These are phyloP conservation scores for Monosporascus sp. DNA, from an alignment of 2,329 filamentous ascomycete species.

Conservation along the genomic window DNA sequence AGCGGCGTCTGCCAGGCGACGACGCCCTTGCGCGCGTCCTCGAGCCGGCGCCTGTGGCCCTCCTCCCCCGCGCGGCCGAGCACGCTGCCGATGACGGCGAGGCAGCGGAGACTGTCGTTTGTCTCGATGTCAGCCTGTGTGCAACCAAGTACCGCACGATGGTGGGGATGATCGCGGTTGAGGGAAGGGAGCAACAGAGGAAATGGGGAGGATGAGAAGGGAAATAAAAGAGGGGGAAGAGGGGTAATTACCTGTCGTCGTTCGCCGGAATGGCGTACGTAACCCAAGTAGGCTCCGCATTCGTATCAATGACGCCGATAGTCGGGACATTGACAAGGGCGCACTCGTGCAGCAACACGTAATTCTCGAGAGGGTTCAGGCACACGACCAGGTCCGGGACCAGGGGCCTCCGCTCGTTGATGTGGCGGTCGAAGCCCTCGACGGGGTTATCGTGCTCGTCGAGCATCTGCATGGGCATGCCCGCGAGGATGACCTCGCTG, in stretches of 20 bases:
- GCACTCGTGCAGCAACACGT: slow-evolving; percentile 85
- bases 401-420: slow-evolving; percentile 60
- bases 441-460: slow-evolving; percentile 64
- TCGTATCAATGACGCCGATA: slow-evolving; percentile 90
- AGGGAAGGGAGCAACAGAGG: not conserved
- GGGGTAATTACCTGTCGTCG: slow-evolving; percentile 68
- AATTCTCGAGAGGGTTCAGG: slow-evolving; percentile 90
- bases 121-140: slow-evolving; percentile 16
- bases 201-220: not conserved
- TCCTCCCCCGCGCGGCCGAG: slow-evolving; percentile 78
- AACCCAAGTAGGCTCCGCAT: slow-evolving; percentile 87
- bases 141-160: not conserved
- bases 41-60: slow-evolving; percentile 65
- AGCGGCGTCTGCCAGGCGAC: slow-evolving; percentile 57
- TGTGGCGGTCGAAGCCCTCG: slow-evolving; percentile 59
- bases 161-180: not conserved
- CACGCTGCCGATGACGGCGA: slow-evolving; percentile 77
- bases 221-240: not conserved
- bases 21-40: slow-evolving; percentile 54
- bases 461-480: slow-evolving; percentile 67
- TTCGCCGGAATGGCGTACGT: slow-evolving; percentile 97
- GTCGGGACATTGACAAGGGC: slow-evolving; percentile 84
- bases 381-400: slow-evolving; percentile 89
- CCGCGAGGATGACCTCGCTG: slow-evolving; percentile 77
- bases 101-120: slow-evolving; percentile 64